phyloP scores from a whole-genome alignment of 169 alveolate species.

The Cryptosporidium felis region DNA sequence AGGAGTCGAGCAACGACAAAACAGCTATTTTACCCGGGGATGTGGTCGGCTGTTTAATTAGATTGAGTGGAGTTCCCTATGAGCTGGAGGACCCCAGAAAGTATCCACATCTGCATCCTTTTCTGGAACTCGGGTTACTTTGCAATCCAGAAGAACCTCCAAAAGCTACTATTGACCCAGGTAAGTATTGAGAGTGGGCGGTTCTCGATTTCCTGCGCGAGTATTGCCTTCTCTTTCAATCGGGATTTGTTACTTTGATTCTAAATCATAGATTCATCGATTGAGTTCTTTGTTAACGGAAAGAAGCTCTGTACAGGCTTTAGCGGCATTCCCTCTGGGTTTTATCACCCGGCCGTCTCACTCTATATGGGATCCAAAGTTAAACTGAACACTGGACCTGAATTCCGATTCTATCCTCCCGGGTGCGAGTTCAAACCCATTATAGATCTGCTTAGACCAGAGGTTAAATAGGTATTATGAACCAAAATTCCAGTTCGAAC shows the following conservation, averaged over 20 bases:
- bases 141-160: constrained; percentile 60
- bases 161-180: not conserved
- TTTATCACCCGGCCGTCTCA: constrained; percentile 83
- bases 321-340: constrained; percentile 75
- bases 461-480: not conserved
- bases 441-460: not conserved
- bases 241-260: too few relatives aligned
- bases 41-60: constrained; percentile 76
- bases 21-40: constrained; percentile 75
- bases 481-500: not conserved
- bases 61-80: constrained; percentile 70
- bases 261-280: constrained; percentile 71
- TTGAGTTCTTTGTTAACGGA: constrained; percentile 81
- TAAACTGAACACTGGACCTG: constrained; percentile 79
- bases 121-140: constrained; percentile 69
- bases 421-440: not conserved
- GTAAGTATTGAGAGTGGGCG: too few relatives aligned
- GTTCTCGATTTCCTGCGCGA: too few relatives aligned
- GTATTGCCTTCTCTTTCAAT: not conserved
- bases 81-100: constrained; percentile 81
- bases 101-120: constrained; percentile 79
- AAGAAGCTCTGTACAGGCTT: constrained; percentile 61
- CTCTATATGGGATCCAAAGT: constrained; percentile 81
- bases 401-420: constrained; percentile 76
- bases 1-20: not conserved